These are phyloP conservation scores for Exophiala calicioides DNA, from an alignment of 2,329 filamentous ascomycete genomes.

Conservation along the genomic window DNA sequence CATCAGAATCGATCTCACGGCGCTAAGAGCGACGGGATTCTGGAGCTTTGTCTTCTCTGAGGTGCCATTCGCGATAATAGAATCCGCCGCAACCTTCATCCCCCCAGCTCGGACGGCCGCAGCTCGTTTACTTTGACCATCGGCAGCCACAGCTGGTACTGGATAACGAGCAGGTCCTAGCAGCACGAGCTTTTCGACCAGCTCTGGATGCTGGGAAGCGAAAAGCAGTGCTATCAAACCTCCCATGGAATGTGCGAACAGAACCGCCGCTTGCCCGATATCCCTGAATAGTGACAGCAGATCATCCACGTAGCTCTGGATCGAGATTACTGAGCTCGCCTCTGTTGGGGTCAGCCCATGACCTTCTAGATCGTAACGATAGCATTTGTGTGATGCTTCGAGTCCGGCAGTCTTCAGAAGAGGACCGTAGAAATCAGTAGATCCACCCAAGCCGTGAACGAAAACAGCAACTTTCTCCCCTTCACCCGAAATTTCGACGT, in stretches of 20 bases:
- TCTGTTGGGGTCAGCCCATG: slow-evolving; percentile 57
- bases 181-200: slow-evolving; percentile 49
- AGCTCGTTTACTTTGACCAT: slow-evolving; percentile 40
- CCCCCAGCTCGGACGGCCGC: slow-evolving; percentile 46
- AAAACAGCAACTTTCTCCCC: too few species aligned
- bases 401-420: slow-evolving; percentile 42
- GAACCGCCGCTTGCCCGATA: too few species aligned
- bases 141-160: slow-evolving; percentile 40
- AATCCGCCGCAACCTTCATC: slow-evolving; percentile 47
- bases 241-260: slow-evolving; percentile 56
- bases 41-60: slow-evolving; percentile 40
- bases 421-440: slow-evolving; percentile 48
- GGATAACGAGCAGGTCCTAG: slow-evolving; percentile 52
- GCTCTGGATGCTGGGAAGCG: slow-evolving; percentile 40
- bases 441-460: slow-evolving; percentile 56
- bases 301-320: slow-evolving; percentile 49
- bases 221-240: slow-evolving; percentile 51
- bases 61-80: slow-evolving; percentile 40
- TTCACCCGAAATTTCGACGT: too few species aligned
- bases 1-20: slow-evolving; percentile 48
- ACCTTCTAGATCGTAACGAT: slow-evolving; percentile 58
- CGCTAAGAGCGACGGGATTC: slow-evolving; percentile 44
- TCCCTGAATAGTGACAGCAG: slow-evolving; percentile 41
- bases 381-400: slow-evolving; percentile 36
- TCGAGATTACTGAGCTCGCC: slow-evolving; percentile 44